Base-by-base conservation (phyloP, 2,329 filamentous ascomycete genomes). In the Colletotrichum sp. region DNA sequence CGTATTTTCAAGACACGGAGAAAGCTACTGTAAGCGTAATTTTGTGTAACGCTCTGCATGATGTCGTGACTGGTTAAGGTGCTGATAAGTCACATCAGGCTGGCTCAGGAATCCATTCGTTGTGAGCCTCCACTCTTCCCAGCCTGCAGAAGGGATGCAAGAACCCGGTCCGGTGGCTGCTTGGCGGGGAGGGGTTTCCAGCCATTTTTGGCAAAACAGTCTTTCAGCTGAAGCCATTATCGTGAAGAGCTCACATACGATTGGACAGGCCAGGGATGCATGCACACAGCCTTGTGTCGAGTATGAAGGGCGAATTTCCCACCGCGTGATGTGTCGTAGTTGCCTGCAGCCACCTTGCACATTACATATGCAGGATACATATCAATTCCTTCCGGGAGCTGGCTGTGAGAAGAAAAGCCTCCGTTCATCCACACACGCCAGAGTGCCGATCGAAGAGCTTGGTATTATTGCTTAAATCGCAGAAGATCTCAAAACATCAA, bases 51-150 rank as follows among this genome's bases (percentile, higher is more conserved):
- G 18, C 39, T 49, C 39, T n/a, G 18, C 9, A 39, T 39, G 7
- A 9, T 18, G 16, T 39, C 16, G 36, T 39, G 0, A 18, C 0
- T 2, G 0, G 15, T 16, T 18, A 9, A 0, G 15, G 0, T 39
- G 36, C 15, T 39, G 36, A 39, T 18, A 39, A 39, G 36, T 39
- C 39, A 49, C 7, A 49, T 0, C 9, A 49, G 39, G 18, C 39
- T n/a, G 39, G 39, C 15, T 18, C 39, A 10, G 8, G 16, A 39
- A 12, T 16, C 18, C 39, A 10, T 21, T 49, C 18, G n/a, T 12
- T 0, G 39, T 7, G 1, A 49, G 39, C 18, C 39, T n/a, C 16
- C 0, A 1, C 18, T 49, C 18, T 1, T 49, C 39, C 10, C 18
- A 12, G 39, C 3, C 18, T n/a, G 39, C 39, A n/a, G 39, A n/a